Base-by-base conservation (phyloP, 495 filamentous ascomycete species). In the Neurospora terricola region DNA sequence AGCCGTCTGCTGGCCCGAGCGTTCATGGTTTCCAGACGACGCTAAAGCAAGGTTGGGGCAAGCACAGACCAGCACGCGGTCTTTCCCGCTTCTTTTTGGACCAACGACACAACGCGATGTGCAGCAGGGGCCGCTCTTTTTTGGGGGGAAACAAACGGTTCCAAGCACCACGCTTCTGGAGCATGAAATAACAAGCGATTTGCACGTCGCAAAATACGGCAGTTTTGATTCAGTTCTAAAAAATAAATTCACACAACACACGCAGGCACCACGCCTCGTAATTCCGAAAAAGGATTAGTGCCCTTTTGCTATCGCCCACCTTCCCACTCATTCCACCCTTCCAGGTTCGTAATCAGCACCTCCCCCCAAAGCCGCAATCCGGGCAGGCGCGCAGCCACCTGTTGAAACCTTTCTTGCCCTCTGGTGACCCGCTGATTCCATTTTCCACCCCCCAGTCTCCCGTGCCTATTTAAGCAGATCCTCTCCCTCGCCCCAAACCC, bases 271-370 rank as follows among this genome's bases (percentile, higher is more conserved):
- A 48, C 73, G 69, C 71, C 73, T 10, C 59, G 54, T 36, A 36
- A 66, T 66, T 66, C 77, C 78, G 34, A 76, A 78, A 76, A 38
- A 23, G 73, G 78, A 78, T 72, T 80, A 80, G 78, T 78, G 78
- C 72, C 70, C 12, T 66, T 36, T 9, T 8, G 23, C 54, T 34
- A 34, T 66, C 54, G 54, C 27, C 54, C 54, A 27, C 54, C 54
- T 62, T 62, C 27, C 12, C 54, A 66, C 23, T 1, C 27, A 4
- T 66, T 18, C 54, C 27, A 66, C 12, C 23, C 54, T 34, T 66
- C n/a, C n/a, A n/a, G n/a, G n/a, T n/a, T n/a, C 54, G 27, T 34
- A 66, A 66, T 66, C 54, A 66, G 54, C 27, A 66, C 23, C 11
- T 8, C 12, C 12, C 11, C 27, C 54, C 54, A 66, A 66, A 36